Conservation (phyloP, 2,329 filamentous ascomycete species). For the Fusarium sp. region DNA sequence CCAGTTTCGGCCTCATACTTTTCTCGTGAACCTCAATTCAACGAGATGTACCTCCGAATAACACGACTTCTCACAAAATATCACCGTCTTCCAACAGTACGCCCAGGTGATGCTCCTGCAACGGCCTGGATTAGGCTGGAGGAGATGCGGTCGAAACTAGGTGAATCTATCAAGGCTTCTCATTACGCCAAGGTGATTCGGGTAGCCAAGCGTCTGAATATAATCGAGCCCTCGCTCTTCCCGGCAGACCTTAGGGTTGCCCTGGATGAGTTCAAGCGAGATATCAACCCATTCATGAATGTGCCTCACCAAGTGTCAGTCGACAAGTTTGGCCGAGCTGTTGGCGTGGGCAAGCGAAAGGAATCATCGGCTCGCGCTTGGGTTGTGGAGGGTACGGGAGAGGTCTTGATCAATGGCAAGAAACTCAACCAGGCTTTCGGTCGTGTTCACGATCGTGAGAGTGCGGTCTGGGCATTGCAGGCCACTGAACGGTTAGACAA, state of each 20-base stretch:
- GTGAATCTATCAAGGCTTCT: slow-evolving; percentile 76
- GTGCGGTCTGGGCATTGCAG: slow-evolving; percentile 89
- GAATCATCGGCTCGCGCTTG: slow-evolving; percentile 84
- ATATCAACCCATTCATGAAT: slow-evolving; percentile 75
- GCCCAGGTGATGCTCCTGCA: slow-evolving; percentile 71
- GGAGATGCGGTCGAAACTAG: slow-evolving; percentile 76
- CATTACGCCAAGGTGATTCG: slow-evolving; percentile 82
- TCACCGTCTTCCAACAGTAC: slow-evolving; percentile 74
- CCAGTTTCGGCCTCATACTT: slow-evolving; percentile 95
- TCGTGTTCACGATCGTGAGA: slow-evolving; percentile 92
- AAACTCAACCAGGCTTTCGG: slow-evolving; percentile 83
- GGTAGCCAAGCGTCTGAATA: slow-evolving; percentile 81
- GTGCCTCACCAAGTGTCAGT: slow-evolving; percentile 69
- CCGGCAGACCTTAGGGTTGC: slow-evolving; percentile 73
- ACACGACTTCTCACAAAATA: slow-evolving; percentile 77
- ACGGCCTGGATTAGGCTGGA: slow-evolving; percentile 83
- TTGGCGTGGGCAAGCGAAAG: slow-evolving; percentile 88
- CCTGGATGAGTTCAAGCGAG: slow-evolving; percentile 76
- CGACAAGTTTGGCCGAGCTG: slow-evolving; percentile 79
- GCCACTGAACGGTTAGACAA: slow-evolving; percentile 86
- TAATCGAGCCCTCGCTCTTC: slow-evolving; percentile 81
- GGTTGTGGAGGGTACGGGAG: slow-evolving; percentile 91
- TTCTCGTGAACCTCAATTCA: slow-evolving; percentile 84
- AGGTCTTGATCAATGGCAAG: slow-evolving; percentile 90
- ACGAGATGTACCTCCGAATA: slow-evolving; percentile 81